Evolutionary conservation across 208 protist genomes (phyloP), one percentile per base, ranked within the genome.

Genomic region (Herpetomonas muscarum): DNA sequence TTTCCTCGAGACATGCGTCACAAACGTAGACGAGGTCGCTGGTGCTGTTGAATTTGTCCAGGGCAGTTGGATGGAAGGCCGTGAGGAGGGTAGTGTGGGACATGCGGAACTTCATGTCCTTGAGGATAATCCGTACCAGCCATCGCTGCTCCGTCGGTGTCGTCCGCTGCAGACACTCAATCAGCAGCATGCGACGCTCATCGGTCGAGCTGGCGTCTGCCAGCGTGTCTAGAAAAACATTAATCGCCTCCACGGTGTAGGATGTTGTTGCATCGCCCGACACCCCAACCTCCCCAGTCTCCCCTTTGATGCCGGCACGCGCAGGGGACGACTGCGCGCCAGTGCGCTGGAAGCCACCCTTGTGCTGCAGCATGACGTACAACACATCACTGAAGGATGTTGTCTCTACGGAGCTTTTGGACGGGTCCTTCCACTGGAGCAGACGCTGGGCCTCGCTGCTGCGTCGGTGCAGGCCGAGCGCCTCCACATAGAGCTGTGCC

Each of bases 81-180:
- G 39, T 50, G 22, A 90, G 58, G 24, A 90, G 75, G 34, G 67
- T 67, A 19, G 65, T 52, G 29, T 80, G 61, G 0, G 42, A 57
- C 45, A 82, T 56, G 37, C 64, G 57, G 25, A 85, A 64, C 37
- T 70, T 70, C 46, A 79, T 68, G 56, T 87, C 79, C 50, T 85
- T 81, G 3, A 85, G 39, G n/a, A 90, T 69, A 31, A 90, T 90
- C 1, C 79, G 70, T 2, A 87, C 17, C 0, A 90, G 39, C 83
- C 83, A 90, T 56, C 78, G 75, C 34, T 87, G 79, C 61, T 90
- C 83, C 28, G 72, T 13, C 17, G 75, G 45, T 3, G 73, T 70
- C 17, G 70, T 82, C 22, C 24, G 46, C 10, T 42, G 69, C 28
- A 82, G 51, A 19, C 77, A 26, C 7, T 56, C 21, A 0, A 65